Percentiles rank a stretch among this genome's conserved stretches.
Conservation (phyloP, 164 flowering plant species). For the grape (Vitis vinifera) region ASM3070453v1 NC_081817.1:27370501-27371000, state of each 20-base stretch:
- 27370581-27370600: no score
- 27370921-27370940: neutral
- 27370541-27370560: no score
- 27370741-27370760: neutral
- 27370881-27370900: neutral
- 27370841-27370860: neutral
- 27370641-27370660: no score
- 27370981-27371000: neutral
- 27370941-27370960: neutral
- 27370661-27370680: no score
- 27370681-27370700: no score
- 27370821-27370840: neutral
- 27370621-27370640: no score
- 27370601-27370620: no score
- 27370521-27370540: no score
- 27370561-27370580: no score
- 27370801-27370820: neutral
- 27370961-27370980: neutral
- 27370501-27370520: no score
- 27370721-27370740: neutral
- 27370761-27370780: neutral
- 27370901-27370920: neutral
- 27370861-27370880: neutral
- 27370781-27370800: no score
- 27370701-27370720: neutral